Percentiles rank a stretch among this genome's conserved stretches.
Conservation (phyloP, 768 basidiomycete species). For the Calocera cornea region DNA sequence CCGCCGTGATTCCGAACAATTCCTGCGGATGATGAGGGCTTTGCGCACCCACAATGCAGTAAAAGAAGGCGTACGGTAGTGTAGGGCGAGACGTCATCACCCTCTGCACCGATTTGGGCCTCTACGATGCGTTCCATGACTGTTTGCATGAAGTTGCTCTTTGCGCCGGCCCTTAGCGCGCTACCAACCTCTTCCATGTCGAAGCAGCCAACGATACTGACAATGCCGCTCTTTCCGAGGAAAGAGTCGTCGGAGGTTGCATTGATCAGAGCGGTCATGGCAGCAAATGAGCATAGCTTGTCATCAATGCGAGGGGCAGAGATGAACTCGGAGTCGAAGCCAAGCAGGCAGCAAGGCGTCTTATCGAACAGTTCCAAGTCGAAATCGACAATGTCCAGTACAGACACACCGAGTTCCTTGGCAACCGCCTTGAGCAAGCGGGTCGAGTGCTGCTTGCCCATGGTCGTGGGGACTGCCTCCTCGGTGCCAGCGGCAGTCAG, state of each 20-base stretch:
- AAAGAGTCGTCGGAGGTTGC: background rate
- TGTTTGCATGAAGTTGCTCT: background rate
- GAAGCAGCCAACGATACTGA: background rate
- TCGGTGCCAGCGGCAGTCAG: background rate
- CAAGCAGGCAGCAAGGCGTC: background rate
- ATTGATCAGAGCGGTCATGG: background rate
- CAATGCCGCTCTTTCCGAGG: background rate
- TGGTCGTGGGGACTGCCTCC: background rate
- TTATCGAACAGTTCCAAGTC: background rate
- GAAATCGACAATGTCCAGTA: background rate
- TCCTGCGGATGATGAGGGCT: background rate
- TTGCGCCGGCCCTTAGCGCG: background rate
- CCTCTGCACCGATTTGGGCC: background rate
- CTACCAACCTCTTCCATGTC: background rate
- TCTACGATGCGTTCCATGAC: conserved; percentile 1
- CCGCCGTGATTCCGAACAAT: background rate
- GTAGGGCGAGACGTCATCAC: background rate
- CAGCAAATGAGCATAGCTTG: conserved; percentile 1
- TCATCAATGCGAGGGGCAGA: background rate
- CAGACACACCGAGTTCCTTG: background rate
- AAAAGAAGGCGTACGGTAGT: background rate
- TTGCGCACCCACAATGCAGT: too few species aligned
- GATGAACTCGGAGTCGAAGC: background rate
- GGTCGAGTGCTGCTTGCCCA: background rate
- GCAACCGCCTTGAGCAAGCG: background rate